phyloP scores from a whole-genome alignment of 768 basidiomycete species.

The Suillus decipiens region DNA sequence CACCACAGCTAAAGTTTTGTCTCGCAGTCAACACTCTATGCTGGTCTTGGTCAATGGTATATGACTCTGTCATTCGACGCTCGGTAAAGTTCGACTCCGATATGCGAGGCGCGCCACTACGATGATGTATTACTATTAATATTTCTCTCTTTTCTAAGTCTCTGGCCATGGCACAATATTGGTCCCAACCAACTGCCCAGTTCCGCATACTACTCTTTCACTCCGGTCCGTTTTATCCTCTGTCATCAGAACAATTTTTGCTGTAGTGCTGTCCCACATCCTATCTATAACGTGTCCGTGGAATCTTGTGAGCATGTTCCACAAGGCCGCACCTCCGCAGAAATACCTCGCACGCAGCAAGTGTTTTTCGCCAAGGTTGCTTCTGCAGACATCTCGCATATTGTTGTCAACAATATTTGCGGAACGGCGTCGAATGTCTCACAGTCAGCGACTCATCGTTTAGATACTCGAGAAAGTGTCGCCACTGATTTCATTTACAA shows the following conservation, averaged over 20 bases:
- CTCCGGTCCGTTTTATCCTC: no score
- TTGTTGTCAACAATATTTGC: conserved; percentile 60
- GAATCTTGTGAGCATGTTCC: no score
- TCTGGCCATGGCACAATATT: no score
- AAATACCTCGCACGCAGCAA: conserved; percentile 50
- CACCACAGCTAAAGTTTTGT: not conserved
- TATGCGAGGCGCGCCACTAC: no score
- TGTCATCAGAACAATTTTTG: no score
- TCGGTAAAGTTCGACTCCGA: no score
- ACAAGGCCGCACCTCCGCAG: conserved; percentile 31
- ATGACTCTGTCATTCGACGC: no score
- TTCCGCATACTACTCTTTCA: no score
- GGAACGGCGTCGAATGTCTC: conserved; percentile 61
- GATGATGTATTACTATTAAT: no score
- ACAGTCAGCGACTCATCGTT: conserved; percentile 47
- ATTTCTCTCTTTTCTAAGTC: no score
- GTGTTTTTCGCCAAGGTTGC: conserved; percentile 51
- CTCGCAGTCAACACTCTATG: not conserved
- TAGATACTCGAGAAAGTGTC: conserved; percentile 65
- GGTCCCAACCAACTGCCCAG: no score
- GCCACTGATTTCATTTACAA: conserved; percentile 1
- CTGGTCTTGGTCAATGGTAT: not conserved
- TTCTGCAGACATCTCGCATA: conserved; percentile 36
- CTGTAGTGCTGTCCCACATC: no score
- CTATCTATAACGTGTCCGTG: conserved; percentile 47